Evolutionary conservation across 306 rosid genomes (phyloP), one percentile per base, ranked within the genome.

Genomic region (Sechiopsis laciniata): DNA sequence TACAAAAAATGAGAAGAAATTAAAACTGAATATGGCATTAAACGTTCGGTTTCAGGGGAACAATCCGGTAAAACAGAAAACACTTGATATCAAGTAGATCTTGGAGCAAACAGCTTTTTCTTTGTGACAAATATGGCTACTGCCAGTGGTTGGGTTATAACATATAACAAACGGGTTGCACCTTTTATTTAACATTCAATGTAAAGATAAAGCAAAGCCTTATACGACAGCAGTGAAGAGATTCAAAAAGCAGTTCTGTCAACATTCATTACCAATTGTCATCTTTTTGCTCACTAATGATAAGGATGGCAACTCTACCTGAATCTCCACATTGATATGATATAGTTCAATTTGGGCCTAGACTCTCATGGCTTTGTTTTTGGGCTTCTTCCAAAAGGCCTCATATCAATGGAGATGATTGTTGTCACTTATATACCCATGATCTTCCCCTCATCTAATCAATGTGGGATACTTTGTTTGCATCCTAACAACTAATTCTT

Each of bases 191-290:
- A 46, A 67, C 40, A 67, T 46, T 45, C 12, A 67, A 2, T 46
- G 8, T 61, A 21, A 67, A 67, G 55, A 45, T 21, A 67, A 19
- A 12, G 56, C 10, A 22, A 46, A 6, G n/a, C 55, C 53, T 11
- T 20, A 46, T 8, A 67, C 3, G 71, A 67, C 40, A 12, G 21
- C 37, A 46, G 14, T 7, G 50, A 20, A 46, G 10, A 20, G 73
- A 67, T 67, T 13, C 73, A 67, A 21, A 45, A 48, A 21, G 73
- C 37, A 21, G 73, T 46, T 67, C 73, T 48, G 13, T 48, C 56
- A 67, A 48, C 37, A 20, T 67, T 67, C 56, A 66, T 67, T 21
- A 67, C 37, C 55, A 67, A 45, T 12, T 6, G 56, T 13, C 40
- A 67, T 67, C 10, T 12, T 67, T 67, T 45, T 46, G 37, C 12